Conservation (phyloP, 2,329 filamentous ascomycete species). For the Fusarium secorum region DNA sequence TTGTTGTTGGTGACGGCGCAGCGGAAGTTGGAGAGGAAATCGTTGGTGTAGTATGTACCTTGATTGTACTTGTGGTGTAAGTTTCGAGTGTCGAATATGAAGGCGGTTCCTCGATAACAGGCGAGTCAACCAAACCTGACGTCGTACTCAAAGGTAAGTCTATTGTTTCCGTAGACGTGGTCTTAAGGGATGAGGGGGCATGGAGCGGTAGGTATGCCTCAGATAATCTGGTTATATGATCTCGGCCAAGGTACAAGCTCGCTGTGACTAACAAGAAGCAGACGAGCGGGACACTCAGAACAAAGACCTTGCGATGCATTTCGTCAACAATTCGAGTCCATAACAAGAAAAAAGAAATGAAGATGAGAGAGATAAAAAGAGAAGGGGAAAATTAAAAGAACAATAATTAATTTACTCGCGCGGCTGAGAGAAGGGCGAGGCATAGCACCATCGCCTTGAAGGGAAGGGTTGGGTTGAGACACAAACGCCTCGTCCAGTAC, state of each 20-base stretch:
- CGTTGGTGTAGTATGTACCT: neutral
- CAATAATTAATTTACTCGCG: neutral
- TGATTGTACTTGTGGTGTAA: neutral
- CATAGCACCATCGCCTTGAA: constrained; percentile 2
- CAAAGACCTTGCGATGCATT: constrained; percentile 34
- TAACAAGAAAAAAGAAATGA: neutral
- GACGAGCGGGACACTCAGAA: constrained; percentile 27
- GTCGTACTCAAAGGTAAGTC: neutral
- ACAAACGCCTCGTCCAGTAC: neutral
- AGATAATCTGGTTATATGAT: constrained; percentile 33
- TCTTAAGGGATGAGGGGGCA: neutral
- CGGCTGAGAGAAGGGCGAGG: constrained; percentile 19
- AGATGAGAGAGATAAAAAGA: neutral
- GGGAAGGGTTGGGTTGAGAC: constrained; percentile 21
- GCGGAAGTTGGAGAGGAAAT: neutral
- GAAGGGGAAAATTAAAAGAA: neutral
- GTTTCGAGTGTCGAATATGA: constrained; percentile 3
- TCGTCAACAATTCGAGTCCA: constrained; percentile 1
- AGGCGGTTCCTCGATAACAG: neutral
- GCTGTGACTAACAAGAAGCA: constrained; percentile 30
- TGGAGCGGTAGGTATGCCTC: constrained; percentile 24
- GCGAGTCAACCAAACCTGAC: neutral
- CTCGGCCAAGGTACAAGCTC: constrained; percentile 34
- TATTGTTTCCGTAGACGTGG: neutral
- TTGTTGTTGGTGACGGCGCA: neutral